Evolutionary conservation across 1,284 basidiomycete genomes (phyloP), one percentile per base, ranked within the genome.

Genomic region (Ustilago curta): DNA sequence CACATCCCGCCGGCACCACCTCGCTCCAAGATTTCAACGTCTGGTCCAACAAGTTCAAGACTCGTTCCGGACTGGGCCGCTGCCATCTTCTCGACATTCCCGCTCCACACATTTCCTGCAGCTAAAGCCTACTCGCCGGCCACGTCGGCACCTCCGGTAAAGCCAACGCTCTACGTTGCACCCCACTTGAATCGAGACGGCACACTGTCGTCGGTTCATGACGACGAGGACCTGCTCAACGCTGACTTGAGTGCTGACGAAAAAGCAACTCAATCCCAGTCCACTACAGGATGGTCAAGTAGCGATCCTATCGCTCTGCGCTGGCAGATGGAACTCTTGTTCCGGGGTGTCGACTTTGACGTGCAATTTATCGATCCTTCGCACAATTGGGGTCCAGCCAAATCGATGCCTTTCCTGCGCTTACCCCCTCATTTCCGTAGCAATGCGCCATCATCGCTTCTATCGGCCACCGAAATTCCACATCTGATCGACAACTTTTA

Each of bases 311-410:
- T 77, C 16, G 71, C 77, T 11, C 59, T 83, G 14, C 67, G 76
- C 7, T 82, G 80, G 80, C 81, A 83, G 50, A 75, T 83, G 66
- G 77, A 80, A 54, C 61, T 82, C 21, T 23, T 76, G 8, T 76
- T 80, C 29, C 75, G 79, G 7, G 48, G 47, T 8, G 70, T 70
- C 23, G 66, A 72, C 18, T 74, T 76, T 37, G 69, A 78, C 2
- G 70, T 71, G 23, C 61, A 60, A 25, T 73, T 74, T 43, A 58
- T 80, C 53, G 58, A 68, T 18, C 78, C 71, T 12, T 65, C 75
- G 16, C 51, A 70, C 37, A 77, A 75, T 42, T 79, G 79, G 79
- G 70, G 76, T 8, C 78, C 78, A 4, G 79, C 70, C 23, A 61
- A 68, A 14, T 64, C 71, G 5, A 60, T 77, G 59, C 81, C 81